These are phyloP conservation scores for Calonectria montana DNA, from an alignment of 2,329 filamentous ascomycete genomes.

Conservation along the genomic window DNA sequence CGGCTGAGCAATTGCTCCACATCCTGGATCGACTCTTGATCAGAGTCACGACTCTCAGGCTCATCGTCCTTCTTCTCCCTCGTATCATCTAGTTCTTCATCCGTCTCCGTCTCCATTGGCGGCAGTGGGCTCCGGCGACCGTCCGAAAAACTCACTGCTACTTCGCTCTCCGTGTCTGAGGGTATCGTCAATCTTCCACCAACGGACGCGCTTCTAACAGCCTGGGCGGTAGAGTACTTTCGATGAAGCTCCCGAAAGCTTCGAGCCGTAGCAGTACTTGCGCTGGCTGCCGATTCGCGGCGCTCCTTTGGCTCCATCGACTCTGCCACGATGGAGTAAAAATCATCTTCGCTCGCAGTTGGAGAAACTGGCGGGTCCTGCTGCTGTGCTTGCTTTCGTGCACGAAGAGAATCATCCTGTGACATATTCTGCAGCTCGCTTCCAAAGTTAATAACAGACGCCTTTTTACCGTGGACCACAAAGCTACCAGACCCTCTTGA, in stretches of 20 bases:
- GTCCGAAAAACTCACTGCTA: slow-evolving; percentile 69
- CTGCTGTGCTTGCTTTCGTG: slow-evolving; percentile 65
- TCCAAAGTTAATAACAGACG: slow-evolving; percentile 95
- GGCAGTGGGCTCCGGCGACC: slow-evolving; percentile 67
- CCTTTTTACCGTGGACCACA: slow-evolving; percentile 97
- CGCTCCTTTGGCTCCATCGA: slow-evolving; percentile 60
- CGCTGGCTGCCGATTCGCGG: slow-evolving; percentile 71
- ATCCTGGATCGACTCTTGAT: slow-evolving; percentile 44
- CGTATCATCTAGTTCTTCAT: slow-evolving; percentile 37
- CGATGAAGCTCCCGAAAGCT: slow-evolving; percentile 73
- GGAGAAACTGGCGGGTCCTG: slow-evolving; percentile 53
- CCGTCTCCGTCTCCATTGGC: slow-evolving; percentile 57
- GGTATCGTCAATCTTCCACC: slow-evolving; percentile 58
- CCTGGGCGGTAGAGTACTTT: slow-evolving; percentile 67
- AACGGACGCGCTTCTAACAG: slow-evolving; percentile 54
- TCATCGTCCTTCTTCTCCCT: slow-evolving; percentile 43
- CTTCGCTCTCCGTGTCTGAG: slow-evolving; percentile 71
- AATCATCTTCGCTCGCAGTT: slow-evolving; percentile 59
- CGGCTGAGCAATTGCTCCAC: slow-evolving; percentile 44
- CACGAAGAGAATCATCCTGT: slow-evolving; percentile 76
- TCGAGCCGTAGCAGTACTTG: slow-evolving; percentile 73
- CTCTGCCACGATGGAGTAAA: slow-evolving; percentile 61
- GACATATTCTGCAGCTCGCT: slow-evolving; percentile 86
- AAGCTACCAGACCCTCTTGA: slow-evolving; percentile 87
- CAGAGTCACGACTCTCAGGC: slow-evolving; percentile 41